These are phyloP conservation scores for Russula ochroleuca DNA, from an alignment of 768 basidiomycete genomes.

Conservation along the genomic window DNA sequence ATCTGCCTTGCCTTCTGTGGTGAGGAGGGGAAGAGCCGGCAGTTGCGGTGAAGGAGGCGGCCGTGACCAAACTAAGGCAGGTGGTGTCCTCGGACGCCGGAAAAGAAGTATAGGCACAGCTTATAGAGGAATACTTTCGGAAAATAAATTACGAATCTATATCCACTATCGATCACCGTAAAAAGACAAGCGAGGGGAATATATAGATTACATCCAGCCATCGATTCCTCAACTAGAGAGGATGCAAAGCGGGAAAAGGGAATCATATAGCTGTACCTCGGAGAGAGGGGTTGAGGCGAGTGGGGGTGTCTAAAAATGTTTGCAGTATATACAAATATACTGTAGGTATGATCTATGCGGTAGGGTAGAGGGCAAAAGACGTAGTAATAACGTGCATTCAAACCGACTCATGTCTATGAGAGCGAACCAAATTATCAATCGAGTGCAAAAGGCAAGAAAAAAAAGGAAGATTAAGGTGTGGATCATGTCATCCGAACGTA, in stretches of 20 bases:
- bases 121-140: not conserved
- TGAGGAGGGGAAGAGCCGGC: not conserved
- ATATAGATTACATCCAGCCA: conserved; percentile 17
- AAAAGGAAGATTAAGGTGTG: not conserved
- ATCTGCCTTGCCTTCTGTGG: conserved; percentile 1
- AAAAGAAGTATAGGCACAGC: not conserved
- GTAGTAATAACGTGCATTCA: not conserved
- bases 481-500: conserved; percentile 9
- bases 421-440: conserved; percentile 2
- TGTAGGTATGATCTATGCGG: conserved; percentile 14
- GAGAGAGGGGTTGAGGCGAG: conserved; percentile 2
- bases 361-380: not conserved
- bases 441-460: not conserved
- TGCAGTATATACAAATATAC: conserved; percentile 20
- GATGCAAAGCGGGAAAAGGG: not conserved
- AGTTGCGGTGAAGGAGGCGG: not conserved
- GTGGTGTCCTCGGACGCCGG: conserved; percentile 4
- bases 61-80: not conserved
- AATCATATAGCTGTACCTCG: conserved; percentile 3
- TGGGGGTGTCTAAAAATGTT: conserved; percentile 15
- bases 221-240: conserved; percentile 6
- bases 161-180: conserved; percentile 6
- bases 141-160: conserved; percentile 1
- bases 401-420: conserved; percentile 6
- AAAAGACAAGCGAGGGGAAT: conserved; percentile 6